Conservation (phyloP, 148 eudicot species). For the Vaccinium myrtillus region DNA sequence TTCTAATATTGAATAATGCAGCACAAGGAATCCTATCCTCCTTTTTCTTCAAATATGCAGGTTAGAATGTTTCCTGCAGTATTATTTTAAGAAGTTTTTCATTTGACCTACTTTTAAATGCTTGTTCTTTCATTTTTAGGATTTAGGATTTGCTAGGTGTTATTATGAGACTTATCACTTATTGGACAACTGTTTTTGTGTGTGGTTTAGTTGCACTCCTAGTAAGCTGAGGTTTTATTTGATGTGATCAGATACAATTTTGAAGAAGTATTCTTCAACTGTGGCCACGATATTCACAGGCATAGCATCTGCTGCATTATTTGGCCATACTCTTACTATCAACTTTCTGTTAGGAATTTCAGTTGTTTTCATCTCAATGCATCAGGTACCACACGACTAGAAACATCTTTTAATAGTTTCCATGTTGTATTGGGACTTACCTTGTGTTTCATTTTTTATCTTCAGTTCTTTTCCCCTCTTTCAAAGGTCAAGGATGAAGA, state of each 20-base stretch:
- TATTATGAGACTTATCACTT: not conserved
- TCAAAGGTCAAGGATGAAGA: constrained; percentile 79
- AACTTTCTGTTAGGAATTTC: constrained; percentile 92
- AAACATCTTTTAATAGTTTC: not conserved
- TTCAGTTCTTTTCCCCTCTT: constrained; percentile 95
- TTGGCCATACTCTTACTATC: constrained; percentile 86
- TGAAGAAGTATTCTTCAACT: constrained; percentile 95
- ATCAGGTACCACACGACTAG: constrained; percentile 62
- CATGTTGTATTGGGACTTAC: constrained; percentile 24
- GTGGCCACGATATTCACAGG: constrained; percentile 95
- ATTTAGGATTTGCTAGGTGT: not conserved
- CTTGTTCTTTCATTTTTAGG: not conserved
- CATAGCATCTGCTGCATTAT: constrained; percentile 85
- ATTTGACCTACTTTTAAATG: not conserved
- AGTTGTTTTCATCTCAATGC: constrained; percentile 98
- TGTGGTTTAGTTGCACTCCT: not conserved
- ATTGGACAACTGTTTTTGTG: not conserved
- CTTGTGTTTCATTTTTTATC: constrained; percentile 18
- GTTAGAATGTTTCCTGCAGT: constrained; percentile 20
- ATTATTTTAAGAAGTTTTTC: not conserved
- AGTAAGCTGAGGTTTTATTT: not conserved
- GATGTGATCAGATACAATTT: constrained; percentile 64
- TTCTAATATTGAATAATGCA: constrained; percentile 63
- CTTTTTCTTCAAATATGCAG: constrained; percentile 74
- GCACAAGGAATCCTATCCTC: constrained; percentile 68